Evolutionary conservation across 768 basidiomycete genomes (phyloP).

Genomic region (Russula abietina): DNA sequence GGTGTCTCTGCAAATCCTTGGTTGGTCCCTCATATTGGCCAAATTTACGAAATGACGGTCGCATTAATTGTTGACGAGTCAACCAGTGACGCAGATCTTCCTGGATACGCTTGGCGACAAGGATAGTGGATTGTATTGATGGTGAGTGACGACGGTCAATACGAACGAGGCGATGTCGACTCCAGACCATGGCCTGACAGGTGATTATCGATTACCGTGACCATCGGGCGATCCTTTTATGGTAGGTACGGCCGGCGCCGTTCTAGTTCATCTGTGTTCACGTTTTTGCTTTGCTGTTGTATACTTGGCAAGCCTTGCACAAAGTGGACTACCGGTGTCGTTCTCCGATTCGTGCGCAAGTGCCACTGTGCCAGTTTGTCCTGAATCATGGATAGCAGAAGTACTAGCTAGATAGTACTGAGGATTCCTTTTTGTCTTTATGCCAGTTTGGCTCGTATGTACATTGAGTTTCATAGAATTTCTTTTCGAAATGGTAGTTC

Average conservation of each 20-base stretch:
- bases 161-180: background rate
- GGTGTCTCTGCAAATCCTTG: conserved; percentile 65
- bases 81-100: conserved; percentile 76
- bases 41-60: conserved; percentile 57
- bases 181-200: too few species aligned
- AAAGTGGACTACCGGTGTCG: conserved; percentile 53
- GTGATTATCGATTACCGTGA: too few species aligned
- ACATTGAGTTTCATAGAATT: conserved; percentile 71
- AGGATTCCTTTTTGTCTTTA: background rate
- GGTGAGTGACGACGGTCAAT: conserved; percentile 34
- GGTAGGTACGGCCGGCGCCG: conserved; percentile 44
- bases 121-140: conserved; percentile 69
- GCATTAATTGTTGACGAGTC: conserved; percentile 46
- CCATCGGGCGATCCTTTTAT: conserved; percentile 72
- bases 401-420: too few species aligned
- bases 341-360: conserved; percentile 61
- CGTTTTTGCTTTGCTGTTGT: background rate
- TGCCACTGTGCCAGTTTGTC: conserved; percentile 56
- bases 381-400: background rate
- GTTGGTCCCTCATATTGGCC: conserved; percentile 72
- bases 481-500: too few species aligned
- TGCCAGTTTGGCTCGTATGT: conserved; percentile 70
- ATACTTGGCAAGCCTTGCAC: conserved; percentile 46
- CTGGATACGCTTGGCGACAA: conserved; percentile 67
- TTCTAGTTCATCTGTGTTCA: background rate